Percentiles rank a stretch among this genome's conserved stretches.
Conservation (phyloP, 768 basidiomycete genomes). For the Paxillus involutus region DNA sequence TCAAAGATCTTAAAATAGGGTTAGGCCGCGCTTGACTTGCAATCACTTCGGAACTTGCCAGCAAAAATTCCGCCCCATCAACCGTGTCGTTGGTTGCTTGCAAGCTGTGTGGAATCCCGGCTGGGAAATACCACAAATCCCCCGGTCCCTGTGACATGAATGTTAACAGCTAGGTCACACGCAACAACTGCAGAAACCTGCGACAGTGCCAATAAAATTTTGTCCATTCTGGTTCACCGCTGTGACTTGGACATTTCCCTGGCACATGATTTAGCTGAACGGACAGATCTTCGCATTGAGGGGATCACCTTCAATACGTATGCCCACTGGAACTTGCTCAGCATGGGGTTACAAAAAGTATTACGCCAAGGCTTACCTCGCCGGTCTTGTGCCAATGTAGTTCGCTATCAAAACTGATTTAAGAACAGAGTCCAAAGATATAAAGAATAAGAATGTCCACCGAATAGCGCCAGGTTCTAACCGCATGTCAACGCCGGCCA, state of each 20-base stretch:
- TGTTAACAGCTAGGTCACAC: not conserved
- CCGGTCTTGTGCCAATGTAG: slow-evolving; percentile 42
- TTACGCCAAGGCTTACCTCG: slow-evolving; percentile 13
- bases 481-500: slow-evolving; percentile 37
- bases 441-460: slow-evolving; percentile 1
- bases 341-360: not conserved
- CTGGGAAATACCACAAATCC: slow-evolving; percentile 58
- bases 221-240: slow-evolving; percentile 47
- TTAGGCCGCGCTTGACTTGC: not conserved
- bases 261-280: slow-evolving; percentile 47
- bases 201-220: slow-evolving; percentile 47
- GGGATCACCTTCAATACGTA: slow-evolving; percentile 44
- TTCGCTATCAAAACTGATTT: slow-evolving; percentile 24
- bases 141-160: slow-evolving; percentile 32
- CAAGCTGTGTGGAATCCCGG: slow-evolving; percentile 52
- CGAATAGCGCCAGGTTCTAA: slow-evolving; percentile 38
- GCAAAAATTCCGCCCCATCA: slow-evolving; percentile 51
- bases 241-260: slow-evolving; percentile 44
- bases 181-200: slow-evolving; percentile 20
- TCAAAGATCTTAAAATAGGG: slow-evolving; percentile 27
- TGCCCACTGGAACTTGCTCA: slow-evolving; percentile 37
- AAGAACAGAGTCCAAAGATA: not conserved
- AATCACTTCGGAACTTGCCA: slow-evolving; percentile 18
- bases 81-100: slow-evolving; percentile 45
- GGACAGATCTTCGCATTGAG: not conserved